phyloP scores from a whole-genome alignment of 768 basidiomycete genomes.

The Agaricus subrufescens region DNA sequence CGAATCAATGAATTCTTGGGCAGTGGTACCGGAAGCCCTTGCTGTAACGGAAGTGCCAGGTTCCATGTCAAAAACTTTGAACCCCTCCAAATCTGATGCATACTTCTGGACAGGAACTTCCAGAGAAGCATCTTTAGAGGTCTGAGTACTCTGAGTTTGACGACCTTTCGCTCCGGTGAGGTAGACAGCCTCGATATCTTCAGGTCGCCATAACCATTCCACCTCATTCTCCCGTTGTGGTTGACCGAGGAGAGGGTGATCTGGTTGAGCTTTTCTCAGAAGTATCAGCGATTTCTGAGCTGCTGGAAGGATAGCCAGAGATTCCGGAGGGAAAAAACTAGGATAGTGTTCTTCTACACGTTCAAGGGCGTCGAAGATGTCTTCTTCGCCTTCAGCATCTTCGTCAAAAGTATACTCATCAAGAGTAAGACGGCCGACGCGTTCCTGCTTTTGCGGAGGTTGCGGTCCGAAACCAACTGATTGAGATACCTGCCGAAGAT shows the following conservation, averaged over 20 bases:
- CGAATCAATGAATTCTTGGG: conserved; percentile 44
- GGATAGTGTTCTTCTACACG: conserved; percentile 47
- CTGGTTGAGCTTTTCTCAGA: conserved; percentile 58
- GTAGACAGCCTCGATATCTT: conserved; percentile 50
- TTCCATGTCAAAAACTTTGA: conserved; percentile 61
- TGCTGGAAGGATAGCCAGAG: conserved; percentile 50
- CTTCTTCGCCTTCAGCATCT: conserved; percentile 36
- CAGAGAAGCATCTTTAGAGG: not conserved
- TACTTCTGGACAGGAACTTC: conserved; percentile 13
- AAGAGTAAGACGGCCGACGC: conserved; percentile 20
- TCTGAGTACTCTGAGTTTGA: not conserved
- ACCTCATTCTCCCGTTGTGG: conserved; percentile 23
- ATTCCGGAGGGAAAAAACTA: conserved; percentile 50
- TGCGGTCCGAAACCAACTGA: conserved; percentile 52
- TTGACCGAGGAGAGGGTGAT: conserved; percentile 50
- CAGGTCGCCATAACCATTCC: conserved; percentile 61
- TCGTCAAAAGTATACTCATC: conserved; percentile 29
- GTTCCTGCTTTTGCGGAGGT: conserved; percentile 18
- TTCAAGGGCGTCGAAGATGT: conserved; percentile 32
- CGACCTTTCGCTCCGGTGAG: conserved; percentile 9
- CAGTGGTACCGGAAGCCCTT: conserved; percentile 21
- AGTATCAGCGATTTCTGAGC: conserved; percentile 69
- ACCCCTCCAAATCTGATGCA: conserved; percentile 36
- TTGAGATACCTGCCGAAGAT: conserved; percentile 51
- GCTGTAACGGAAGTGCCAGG: conserved; percentile 41